phyloP scores from a whole-genome alignment of 257 asterid genomes.

The Hygrophila difformis region DNA sequence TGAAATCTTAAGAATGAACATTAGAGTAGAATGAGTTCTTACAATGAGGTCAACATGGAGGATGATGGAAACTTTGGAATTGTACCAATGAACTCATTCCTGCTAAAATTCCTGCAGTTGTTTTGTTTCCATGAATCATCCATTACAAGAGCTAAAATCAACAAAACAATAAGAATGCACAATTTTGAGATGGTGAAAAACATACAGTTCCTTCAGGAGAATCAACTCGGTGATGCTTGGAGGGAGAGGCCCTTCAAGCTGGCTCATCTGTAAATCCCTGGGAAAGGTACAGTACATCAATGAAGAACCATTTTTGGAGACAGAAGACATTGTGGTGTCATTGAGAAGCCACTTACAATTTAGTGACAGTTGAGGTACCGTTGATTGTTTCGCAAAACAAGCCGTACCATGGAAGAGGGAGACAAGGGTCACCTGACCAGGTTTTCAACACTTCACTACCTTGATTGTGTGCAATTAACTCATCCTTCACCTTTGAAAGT shows the following conservation, averaged over 20 bases:
- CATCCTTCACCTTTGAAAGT: slow-evolving; percentile 44
- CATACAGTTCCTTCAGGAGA: slow-evolving; percentile 55
- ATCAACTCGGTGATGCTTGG: slow-evolving; percentile 39
- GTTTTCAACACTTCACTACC: slow-evolving; percentile 34
- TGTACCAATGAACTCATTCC: slow-evolving; percentile 36
- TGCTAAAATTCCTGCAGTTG: slow-evolving; percentile 59
- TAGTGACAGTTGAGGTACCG: slow-evolving; percentile 29
- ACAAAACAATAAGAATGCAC: slow-evolving; percentile 5
- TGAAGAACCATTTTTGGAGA: slow-evolving; percentile 1
- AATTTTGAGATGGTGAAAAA: slow-evolving; percentile 5
- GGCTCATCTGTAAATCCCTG: slow-evolving; percentile 46
- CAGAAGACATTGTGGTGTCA: background rate
- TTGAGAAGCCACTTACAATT: slow-evolving; percentile 45
- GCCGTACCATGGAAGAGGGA: slow-evolving; percentile 65
- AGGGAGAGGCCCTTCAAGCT: slow-evolving; percentile 45
- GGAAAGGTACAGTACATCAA: slow-evolving; percentile 5
- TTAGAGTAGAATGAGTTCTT: no score
- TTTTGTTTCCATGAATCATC: slow-evolving; percentile 4
- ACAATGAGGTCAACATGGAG: slow-evolving; percentile 37
- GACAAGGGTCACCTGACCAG: slow-evolving; percentile 72
- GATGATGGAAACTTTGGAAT: slow-evolving; percentile 38
- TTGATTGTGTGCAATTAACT: slow-evolving; percentile 37
- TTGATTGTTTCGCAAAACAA: slow-evolving; percentile 36
- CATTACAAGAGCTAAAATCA: slow-evolving; percentile 4
- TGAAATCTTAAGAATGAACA: no score